Evolutionary conservation across 2,329 filamentous ascomycete species (phyloP).

Genomic region (Incumbomyces delicatus): DNA sequence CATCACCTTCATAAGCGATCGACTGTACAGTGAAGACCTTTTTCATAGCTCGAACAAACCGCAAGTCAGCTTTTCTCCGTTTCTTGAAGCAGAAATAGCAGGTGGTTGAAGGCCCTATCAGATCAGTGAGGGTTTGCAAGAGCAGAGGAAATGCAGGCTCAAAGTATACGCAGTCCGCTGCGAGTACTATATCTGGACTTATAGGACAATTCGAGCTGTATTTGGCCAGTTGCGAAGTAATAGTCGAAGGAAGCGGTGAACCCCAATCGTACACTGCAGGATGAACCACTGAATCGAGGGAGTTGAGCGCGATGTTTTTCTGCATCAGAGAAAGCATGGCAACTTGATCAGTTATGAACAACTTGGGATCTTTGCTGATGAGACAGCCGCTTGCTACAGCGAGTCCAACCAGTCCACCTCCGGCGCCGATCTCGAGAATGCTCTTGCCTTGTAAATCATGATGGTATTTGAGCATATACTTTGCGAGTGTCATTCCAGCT

Average conservation of each 20-base stretch:
- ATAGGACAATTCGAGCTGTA: background rate
- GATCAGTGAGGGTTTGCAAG: slow-evolving; percentile 62
- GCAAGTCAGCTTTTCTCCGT: slow-evolving; percentile 67
- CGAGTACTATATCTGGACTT: slow-evolving; percentile 71
- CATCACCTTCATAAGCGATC: slow-evolving; percentile 49
- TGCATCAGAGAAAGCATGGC: slow-evolving; percentile 80
- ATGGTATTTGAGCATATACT: slow-evolving; percentile 59
- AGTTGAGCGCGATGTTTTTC: slow-evolving; percentile 76
- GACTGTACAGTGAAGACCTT: slow-evolving; percentile 57
- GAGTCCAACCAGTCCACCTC: slow-evolving; percentile 73
- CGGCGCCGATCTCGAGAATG: slow-evolving; percentile 74
- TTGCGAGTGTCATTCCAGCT: slow-evolving; percentile 77
- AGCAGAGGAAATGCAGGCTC: slow-evolving; percentile 89
- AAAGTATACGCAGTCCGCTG: slow-evolving; percentile 94
- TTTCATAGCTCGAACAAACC: slow-evolving; percentile 61
- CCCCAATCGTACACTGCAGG: slow-evolving; percentile 74
- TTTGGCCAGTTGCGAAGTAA: background rate
- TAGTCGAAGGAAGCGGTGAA: slow-evolving; percentile 25
- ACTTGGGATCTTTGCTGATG: slow-evolving; percentile 36
- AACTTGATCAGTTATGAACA: slow-evolving; percentile 78
- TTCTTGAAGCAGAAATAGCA: slow-evolving; percentile 95
- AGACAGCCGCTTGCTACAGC: slow-evolving; percentile 49
- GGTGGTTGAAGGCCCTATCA: slow-evolving; percentile 56
- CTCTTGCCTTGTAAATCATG: slow-evolving; percentile 36
- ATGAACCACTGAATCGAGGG: slow-evolving; percentile 52